Conservation (phyloP, 192 early-diverging fungal genomes). For the Rhizoclosmatium globosum region DNA sequence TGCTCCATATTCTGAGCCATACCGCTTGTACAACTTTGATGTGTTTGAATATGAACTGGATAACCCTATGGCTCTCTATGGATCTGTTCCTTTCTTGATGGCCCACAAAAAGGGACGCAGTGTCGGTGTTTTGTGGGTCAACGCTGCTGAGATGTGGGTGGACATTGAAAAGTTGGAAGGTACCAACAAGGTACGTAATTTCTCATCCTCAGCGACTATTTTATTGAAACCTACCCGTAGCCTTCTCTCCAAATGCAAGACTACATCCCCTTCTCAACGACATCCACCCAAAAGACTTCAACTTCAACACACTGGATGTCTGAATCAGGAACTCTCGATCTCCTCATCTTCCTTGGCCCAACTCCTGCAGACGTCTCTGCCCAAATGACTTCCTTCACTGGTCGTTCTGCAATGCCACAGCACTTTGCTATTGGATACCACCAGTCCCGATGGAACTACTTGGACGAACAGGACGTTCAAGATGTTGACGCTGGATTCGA, state of each 20-base stretch:
- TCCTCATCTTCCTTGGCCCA: conserved; percentile 86
- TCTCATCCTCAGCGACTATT: no score
- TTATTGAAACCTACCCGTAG: no score
- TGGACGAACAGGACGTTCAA: conserved; percentile 86
- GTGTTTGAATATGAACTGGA: conserved; percentile 97
- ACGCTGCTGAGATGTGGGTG: conserved; percentile 97
- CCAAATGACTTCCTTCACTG: conserved; percentile 82
- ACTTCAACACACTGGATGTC: conserved; percentile 92
- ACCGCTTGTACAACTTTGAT: conserved; percentile 96
- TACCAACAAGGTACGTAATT: neutral
- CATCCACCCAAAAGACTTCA: conserved; percentile 28
- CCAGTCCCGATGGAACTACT: conserved; percentile 99
- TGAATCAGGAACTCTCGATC: conserved; percentile 89
- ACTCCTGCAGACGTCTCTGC: conserved; percentile 70
- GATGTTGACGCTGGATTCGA: conserved; percentile 90
- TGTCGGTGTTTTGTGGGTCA: conserved; percentile 90
- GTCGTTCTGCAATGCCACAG: conserved; percentile 84
- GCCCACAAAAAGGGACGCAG: conserved; percentile 81
- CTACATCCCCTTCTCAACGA: conserved; percentile 31
- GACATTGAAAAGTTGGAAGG: conserved; percentile 78
- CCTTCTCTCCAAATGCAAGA: conserved; percentile 24
- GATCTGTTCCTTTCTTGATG: conserved; percentile 92
- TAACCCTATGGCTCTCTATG: conserved; percentile 97
- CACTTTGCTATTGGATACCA: conserved; percentile 93
- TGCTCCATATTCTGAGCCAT: conserved; percentile 87